Percentiles rank a stretch among this genome's conserved stretches.
Evolutionary conservation across 106 monocot species (phyloP).

Genomic region (Chionographis japonica): DNA sequence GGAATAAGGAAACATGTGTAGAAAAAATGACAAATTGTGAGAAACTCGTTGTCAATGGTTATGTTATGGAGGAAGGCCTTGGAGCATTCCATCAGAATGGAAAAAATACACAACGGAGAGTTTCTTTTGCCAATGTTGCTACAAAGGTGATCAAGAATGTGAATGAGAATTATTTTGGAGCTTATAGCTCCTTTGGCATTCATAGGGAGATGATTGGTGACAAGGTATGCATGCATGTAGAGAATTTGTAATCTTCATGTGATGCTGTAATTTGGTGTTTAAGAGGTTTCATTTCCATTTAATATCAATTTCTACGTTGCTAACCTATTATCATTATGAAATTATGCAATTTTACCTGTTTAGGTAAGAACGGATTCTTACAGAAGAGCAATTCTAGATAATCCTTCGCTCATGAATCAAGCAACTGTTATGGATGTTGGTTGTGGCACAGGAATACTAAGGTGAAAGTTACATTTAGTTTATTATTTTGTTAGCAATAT

Average conservation of each 20-base stretch:
- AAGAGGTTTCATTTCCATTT: not conserved
- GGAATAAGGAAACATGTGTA: not conserved
- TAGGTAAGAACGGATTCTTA: constrained; percentile 91
- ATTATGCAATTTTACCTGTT: constrained; percentile 4
- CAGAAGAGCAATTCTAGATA: constrained; percentile 64
- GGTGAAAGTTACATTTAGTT: constrained; percentile 29
- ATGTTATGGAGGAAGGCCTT: constrained; percentile 1
- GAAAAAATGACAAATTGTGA: constrained; percentile 3
- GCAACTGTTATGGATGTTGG: constrained; percentile 94
- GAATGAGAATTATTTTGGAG: constrained; percentile 80
- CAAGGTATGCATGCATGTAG: constrained; percentile 40
- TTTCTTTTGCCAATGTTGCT: constrained; percentile 55
- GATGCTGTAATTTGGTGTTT: not conserved
- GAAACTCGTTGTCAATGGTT: constrained; percentile 10
- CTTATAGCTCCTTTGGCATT: constrained; percentile 89
- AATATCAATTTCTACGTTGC: not conserved
- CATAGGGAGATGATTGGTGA: constrained; percentile 98
- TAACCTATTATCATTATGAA: not conserved
- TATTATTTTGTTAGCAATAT: not conserved
- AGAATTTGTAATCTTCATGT: no score
- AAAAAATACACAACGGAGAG: constrained; percentile 38
- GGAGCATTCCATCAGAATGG: constrained; percentile 12
- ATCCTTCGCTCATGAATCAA: constrained; percentile 73
- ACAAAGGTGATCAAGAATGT: constrained; percentile 57
- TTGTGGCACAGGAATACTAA: constrained; percentile 97